phyloP scores from a whole-genome alignment of 345 rosid species.

The Camelina sativa region DNA sequence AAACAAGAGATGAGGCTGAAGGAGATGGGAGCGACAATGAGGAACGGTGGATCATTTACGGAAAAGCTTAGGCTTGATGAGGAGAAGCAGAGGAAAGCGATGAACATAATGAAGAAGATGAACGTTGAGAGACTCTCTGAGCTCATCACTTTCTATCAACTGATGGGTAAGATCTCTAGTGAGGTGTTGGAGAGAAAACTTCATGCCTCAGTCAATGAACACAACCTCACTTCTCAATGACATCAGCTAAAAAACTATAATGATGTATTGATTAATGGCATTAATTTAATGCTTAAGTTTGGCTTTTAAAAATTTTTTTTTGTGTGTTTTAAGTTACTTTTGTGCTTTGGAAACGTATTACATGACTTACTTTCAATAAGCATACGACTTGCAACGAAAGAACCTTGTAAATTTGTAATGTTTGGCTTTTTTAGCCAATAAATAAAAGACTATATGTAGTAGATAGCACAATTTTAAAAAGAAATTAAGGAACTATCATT shows the following conservation, averaged over 20 bases:
- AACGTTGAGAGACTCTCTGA: conserved; percentile 74
- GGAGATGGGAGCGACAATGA: conserved; percentile 86
- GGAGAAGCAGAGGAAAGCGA: conserved; percentile 64
- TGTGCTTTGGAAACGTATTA: neutral
- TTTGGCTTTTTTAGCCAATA: neutral
- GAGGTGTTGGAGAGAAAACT: conserved; percentile 70
- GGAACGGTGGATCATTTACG: conserved; percentile 61
- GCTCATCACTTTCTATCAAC: conserved; percentile 65
- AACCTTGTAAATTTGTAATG: neutral
- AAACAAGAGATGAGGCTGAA: conserved; percentile 76
- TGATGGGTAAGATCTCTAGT: conserved; percentile 79
- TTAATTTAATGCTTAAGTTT: neutral
- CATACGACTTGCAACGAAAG: neutral
- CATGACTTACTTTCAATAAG: neutral
- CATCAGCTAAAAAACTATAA: neutral
- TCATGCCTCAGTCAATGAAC: conserved; percentile 42
- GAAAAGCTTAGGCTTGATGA: conserved; percentile 61
- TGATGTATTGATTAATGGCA: neutral
- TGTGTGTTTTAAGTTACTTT: neutral
- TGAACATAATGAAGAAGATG: conserved; percentile 67
- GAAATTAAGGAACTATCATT: no score
- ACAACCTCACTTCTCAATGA: conserved; percentile 25
- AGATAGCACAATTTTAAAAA: no score
- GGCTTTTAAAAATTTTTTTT: neutral
- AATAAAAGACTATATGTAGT: no score